Evolutionary conservation across 2,329 filamentous ascomycete species (phyloP).

Genomic region (Bipolaris sorokiniana): DNA sequence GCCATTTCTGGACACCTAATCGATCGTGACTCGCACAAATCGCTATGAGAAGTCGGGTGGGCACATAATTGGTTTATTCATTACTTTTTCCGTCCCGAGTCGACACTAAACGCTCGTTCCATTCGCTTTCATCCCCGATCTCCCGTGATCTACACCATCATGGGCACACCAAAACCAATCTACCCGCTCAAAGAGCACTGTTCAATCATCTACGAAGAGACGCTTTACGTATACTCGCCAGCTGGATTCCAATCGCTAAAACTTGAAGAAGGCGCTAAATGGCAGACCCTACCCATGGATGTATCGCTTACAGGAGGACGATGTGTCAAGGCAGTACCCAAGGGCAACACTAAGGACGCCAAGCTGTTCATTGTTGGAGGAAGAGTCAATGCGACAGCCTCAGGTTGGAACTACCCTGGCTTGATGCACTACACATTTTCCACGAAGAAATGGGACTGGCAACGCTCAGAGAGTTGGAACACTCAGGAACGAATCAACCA

Average conservation of each 20-base stretch:
- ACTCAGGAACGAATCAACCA: slow-evolving; percentile 75
- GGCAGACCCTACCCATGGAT: slow-evolving; percentile 70
- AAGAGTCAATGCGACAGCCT: slow-evolving; percentile 43
- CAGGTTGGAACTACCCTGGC: slow-evolving; percentile 67
- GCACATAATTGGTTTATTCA: slow-evolving; percentile 27
- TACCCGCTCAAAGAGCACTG: slow-evolving; percentile 77
- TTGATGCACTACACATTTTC: slow-evolving; percentile 72
- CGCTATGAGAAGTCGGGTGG: slow-evolving; percentile 41
- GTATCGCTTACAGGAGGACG: slow-evolving; percentile 74
- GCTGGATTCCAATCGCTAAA: slow-evolving; percentile 76
- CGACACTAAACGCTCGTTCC: slow-evolving; percentile 25
- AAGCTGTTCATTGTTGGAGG: slow-evolving; percentile 86
- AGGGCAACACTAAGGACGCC: slow-evolving; percentile 62
- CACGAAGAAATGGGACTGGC: slow-evolving; percentile 63
- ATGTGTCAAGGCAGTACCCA: slow-evolving; percentile 74
- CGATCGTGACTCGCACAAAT: slow-evolving; percentile 13
- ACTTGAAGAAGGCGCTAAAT: slow-evolving; percentile 72
- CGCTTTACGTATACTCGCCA: slow-evolving; percentile 81
- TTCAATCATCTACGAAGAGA: slow-evolving; percentile 79
- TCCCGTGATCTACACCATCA: slow-evolving; percentile 47
- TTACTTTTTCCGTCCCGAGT: slow-evolving; percentile 27
- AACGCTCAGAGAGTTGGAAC: slow-evolving; percentile 58
- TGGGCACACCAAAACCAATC: slow-evolving; percentile 75
- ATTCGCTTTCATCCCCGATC: slow-evolving; percentile 24
- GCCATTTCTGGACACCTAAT: not conserved